phyloP scores from a whole-genome alignment of 2,329 filamentous ascomycete genomes.

The Stemphylium lycopersici region DNA sequence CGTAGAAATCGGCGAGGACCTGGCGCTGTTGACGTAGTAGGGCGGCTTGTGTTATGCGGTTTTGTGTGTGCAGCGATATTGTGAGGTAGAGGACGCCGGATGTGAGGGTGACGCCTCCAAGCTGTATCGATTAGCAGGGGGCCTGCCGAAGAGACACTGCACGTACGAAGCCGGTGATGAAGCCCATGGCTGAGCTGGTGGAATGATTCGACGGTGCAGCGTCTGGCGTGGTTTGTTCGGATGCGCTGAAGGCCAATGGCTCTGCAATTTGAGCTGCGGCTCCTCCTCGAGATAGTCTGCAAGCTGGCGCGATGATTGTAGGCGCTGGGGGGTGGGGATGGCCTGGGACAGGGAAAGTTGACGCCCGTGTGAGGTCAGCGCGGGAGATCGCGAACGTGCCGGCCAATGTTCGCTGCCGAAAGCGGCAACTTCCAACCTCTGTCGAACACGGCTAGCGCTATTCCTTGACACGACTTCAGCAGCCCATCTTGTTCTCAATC shows the following conservation, averaged over 20 bases:
- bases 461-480: too few species aligned
- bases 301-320: not conserved
- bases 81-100: constrained; percentile 51
- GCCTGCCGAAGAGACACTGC: not conserved
- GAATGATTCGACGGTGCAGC: not conserved
- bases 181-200: constrained; percentile 51
- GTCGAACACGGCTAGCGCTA: constrained; percentile 2
- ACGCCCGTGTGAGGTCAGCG: constrained; percentile 15
- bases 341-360: not conserved
- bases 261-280: not conserved
- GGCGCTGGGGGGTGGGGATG: not conserved
- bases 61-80: constrained; percentile 53
- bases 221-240: not conserved
- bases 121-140: constrained; percentile 37
- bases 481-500: too few species aligned
- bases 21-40: constrained; percentile 55
- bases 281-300: not conserved
- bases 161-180: constrained; percentile 59
- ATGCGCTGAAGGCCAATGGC: constrained; percentile 13
- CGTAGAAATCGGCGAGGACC: constrained; percentile 53
- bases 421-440: constrained; percentile 3
- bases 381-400: constrained; percentile 10
- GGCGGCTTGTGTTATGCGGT: constrained; percentile 53
- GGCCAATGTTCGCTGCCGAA: constrained; percentile 4
- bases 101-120: constrained; percentile 59